Conservation (phyloP, 2,329 filamentous ascomycete genomes). For the Nothopassalora personata region DNA sequence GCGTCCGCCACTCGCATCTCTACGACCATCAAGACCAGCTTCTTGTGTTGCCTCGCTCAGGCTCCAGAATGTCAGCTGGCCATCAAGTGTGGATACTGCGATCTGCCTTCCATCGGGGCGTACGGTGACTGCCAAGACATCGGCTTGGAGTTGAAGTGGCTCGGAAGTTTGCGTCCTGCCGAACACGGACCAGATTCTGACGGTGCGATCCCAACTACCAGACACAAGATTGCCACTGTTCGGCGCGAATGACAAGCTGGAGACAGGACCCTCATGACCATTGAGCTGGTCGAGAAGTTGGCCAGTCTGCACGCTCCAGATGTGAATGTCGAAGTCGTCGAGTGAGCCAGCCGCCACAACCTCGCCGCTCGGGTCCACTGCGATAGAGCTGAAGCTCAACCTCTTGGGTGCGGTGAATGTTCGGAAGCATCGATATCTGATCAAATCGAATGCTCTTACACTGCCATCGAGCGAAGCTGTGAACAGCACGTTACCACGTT, state of each 20-base stretch:
- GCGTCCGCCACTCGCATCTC: conserved; percentile 88
- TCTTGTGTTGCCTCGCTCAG: conserved; percentile 82
- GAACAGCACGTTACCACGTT: conserved; percentile 91
- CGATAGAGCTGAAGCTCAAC: conserved; percentile 86
- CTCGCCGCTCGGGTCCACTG: conserved; percentile 95
- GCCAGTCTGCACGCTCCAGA: conserved; percentile 97
- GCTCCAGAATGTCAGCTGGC: conserved; percentile 92
- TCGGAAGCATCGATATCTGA: conserved; percentile 92
- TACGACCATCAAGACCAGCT: conserved; percentile 77
- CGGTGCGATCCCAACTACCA: conserved; percentile 94
- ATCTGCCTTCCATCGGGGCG: conserved; percentile 87
- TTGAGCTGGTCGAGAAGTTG: conserved; percentile 86
- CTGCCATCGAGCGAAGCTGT: conserved; percentile 93
- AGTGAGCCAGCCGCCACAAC: conserved; percentile 91
- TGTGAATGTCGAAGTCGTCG: conserved; percentile 94
- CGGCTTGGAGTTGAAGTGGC: conserved; percentile 83
- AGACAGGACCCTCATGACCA: conserved; percentile 91
- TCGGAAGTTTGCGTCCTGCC: conserved; percentile 90
- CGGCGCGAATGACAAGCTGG: conserved; percentile 79
- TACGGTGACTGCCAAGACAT: conserved; percentile 80
- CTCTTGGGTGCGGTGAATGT: conserved; percentile 93
- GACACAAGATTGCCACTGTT: conserved; percentile 79
- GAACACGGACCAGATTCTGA: conserved; percentile 94
- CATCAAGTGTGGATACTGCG: conserved; percentile 86
- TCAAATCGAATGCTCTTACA: conserved; percentile 89